Base-by-base conservation (phyloP, 2,329 filamentous ascomycete genomes). In the Trichoderma aggressivum region DNA sequence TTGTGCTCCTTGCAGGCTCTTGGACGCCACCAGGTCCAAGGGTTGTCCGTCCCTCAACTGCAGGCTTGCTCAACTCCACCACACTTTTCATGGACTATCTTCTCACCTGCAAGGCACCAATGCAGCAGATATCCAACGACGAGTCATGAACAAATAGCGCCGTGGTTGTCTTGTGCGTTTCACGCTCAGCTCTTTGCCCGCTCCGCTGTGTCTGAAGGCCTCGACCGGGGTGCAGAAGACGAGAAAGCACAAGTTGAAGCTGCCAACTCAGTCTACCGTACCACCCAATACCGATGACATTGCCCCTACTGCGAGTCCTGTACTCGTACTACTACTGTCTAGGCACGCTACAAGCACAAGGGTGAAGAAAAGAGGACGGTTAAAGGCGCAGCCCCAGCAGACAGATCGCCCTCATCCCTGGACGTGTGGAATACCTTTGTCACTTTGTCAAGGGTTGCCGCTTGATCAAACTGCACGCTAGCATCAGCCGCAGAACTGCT, bases 31-130 rank as follows among this genome's bases (percentile, higher is more conserved):
- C 53, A 4, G 43, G 60, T 21, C 60, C 39, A 36, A 50, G n/a
- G 43, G 43, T 21, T 50, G 34, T 43, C 60, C 34, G 60, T 34
- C 60, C 28, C 28, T 36, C 36, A 39, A 32, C 39, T 50, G 36
- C 28, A 34, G 66, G 66, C 66, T 58, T 63, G 24, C 67, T 63
- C 59, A 63, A 70, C 67, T 60, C 67, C 67, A 63, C 59, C 58
- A 14, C 59, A 39, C 59, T 28, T 53, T n/a, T 50, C 26, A 34
- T 61, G 26, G 36, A 34, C 58, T 43, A 39, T 62, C 36, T 59
- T 67, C 26, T 59, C 36, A 30, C 26, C 36, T 32, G 60, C 64
- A 39, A 58, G 64, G 34, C 34, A 47, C 36, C 53, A 50, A 58
- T 24, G 43, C 61, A 53, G n/a, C 43, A 59, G 39, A 43, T 16